Base-by-base conservation (phyloP, 257 asterid genomes). In the Leonotis leonurus region DNA sequence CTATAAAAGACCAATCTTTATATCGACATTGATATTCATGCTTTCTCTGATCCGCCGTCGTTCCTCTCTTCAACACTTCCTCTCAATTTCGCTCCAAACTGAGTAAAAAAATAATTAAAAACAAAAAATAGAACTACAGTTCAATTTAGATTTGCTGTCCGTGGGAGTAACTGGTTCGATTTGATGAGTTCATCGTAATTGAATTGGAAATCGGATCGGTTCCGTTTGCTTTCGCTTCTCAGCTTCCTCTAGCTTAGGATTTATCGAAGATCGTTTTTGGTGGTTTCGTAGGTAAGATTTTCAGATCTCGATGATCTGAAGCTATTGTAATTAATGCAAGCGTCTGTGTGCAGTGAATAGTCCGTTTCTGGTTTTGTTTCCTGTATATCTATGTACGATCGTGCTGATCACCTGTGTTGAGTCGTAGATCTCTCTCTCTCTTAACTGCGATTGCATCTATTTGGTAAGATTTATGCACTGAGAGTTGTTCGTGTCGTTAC, bases 41-140 rank as follows among this genome's bases (percentile, higher is more conserved):
- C 70, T 22, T 43, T 29, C 46, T 49, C 72, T 37, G 78, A 75
- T 77, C 83, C 83, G 83, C 86, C 85, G 88, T 73, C 73, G 73
- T 35, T 51, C 57, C 20, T 3, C 51, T 62, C 51, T 40, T 50
- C n/a, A n/a, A n/a, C n/a, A n/a, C n/a, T n/a, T 17, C 5, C 13
- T 75, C 71, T 62, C 70, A 12, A 25, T 24, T 51, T 44, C 65
- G 65, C 75, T 66, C 64, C 56, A 51, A 48, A 36, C 64, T 55
- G 26, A 43, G 24, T 9, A n/a, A 20, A 45, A 20, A 46, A 3
- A 18, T 6, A 11, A 46, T 6, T 6, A 12, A 13, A 49, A 22
- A 21, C 5, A 3, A 2, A 33, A 20, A 33, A 36, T 22, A 4
- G 9, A n/a, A n/a, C n/a, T n/a, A n/a, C n/a, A n/a, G 29, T 69